Base-by-base conservation (phyloP, 2,329 filamentous ascomycete genomes). In the Eutypella sp. region DNA sequence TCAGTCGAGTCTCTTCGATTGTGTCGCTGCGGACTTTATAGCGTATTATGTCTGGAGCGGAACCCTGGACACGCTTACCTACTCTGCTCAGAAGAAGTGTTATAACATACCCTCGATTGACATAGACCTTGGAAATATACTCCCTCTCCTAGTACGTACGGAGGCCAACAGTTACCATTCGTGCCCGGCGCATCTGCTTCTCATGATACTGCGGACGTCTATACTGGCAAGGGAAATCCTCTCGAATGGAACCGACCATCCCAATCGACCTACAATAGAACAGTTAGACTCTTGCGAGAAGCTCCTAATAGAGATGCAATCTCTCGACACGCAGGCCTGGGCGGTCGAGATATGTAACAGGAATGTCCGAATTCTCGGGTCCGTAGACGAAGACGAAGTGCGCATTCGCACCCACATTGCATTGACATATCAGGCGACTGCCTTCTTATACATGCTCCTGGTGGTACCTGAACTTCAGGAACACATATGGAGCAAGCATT, bases 401-500 rank as follows among this genome's bases (percentile, higher is more conserved):
- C 41, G 42, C 3, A 49, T 58, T 36, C 67, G 72, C 20, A 63
- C 67, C 3, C 67, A 70, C 44, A 66, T 74, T 9, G 72, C 71
- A 1, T 69, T 66, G 2, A 70, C 72, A 5, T 73, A 74, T 50
- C 68, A 72, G 36, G 72, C 71, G 2, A 70, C 72, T 3, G 70
- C 68, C 3, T 74, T 70, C 48, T 54, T 75, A 6, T 75, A 74
- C 55, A 70, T 76, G 36, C 56, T 75, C 3, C 66, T 73, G 38
- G 51, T 59, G 1, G 55, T 57, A 2, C 60, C 59, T 1, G 54
- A 53, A 24, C 46, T 59, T 23, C 50, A 50, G 22, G 43, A 47
- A 15, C 47, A 61, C 45, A 40, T 56, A 22, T 16, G 44, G 19
- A 22, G 18, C 34, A 15, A 25, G 39, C 3, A 18, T 18, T 8